These are phyloP conservation scores for Leccinellum rugosiceps DNA, from an alignment of 768 basidiomycete species.

Conservation along the genomic window DNA sequence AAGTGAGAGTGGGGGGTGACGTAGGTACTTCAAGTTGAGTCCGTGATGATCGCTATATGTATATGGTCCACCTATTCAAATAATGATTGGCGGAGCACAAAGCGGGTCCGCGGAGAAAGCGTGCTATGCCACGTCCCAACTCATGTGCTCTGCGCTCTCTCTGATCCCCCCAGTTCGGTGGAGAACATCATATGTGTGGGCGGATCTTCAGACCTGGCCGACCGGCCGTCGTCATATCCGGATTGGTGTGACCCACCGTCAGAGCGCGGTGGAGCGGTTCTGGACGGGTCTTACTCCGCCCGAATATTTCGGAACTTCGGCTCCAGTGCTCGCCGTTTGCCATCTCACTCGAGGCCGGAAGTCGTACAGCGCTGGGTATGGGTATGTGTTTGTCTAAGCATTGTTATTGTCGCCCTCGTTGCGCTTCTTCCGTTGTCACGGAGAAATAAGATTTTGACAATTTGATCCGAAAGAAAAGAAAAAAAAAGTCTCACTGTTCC, in stretches of 20 bases:
- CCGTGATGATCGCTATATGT: not conserved
- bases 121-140: not conserved
- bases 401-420: not conserved
- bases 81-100: not conserved
- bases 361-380: not conserved
- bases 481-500: not conserved
- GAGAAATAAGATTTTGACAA: conserved; percentile 24
- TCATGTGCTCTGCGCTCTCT: not conserved
- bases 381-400: not conserved
- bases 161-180: not conserved
- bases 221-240: not conserved
- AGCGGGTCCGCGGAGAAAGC: not conserved
- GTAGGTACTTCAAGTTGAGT: not conserved
- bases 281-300: not conserved
- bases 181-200: not conserved
- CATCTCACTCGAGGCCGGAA: not conserved
- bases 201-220: not conserved
- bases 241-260: not conserved
- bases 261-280: not conserved
- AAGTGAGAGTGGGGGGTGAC: not conserved
- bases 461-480: conserved; percentile 25
- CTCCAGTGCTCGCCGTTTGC: not conserved
- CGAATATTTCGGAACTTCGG: not conserved
- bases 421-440: conserved; percentile 5
- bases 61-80: not conserved